These are phyloP conservation scores for Fusarium sp. DNA, from an alignment of 2,329 filamentous ascomycete species.

Conservation along the genomic window DNA sequence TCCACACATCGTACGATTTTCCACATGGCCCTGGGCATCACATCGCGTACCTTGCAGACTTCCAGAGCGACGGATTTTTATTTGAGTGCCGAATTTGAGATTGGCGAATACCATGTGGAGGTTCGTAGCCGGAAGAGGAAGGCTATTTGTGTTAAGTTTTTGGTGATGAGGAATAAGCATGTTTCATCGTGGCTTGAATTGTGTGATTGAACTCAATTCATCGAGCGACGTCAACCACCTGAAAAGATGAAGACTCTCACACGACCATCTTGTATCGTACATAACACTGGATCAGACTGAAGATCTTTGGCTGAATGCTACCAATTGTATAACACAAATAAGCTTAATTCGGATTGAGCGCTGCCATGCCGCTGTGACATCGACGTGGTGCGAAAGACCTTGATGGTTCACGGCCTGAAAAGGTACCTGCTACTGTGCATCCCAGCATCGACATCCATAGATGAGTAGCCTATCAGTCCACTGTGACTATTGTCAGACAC, in stretches of 20 bases:
- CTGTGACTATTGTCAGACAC: fast-evolving
- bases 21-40: slow-evolving; percentile 19
- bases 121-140: slow-evolving; percentile 2
- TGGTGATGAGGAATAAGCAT: neutral
- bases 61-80: neutral
- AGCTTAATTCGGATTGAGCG: neutral
- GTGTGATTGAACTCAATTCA: neutral
- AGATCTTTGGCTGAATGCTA: neutral
- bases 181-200: neutral
- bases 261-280: neutral
- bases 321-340: no score
- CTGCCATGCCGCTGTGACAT: neutral
- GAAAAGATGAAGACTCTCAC: neutral
- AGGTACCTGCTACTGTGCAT: neutral
- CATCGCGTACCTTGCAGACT: neutral
- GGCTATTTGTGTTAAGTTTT: neutral
- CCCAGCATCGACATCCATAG: neutral
- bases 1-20: slow-evolving; percentile 43
- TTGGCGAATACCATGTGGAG: neutral
- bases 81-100: slow-evolving; percentile 12
- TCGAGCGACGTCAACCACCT: neutral
- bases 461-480: neutral
- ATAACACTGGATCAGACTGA: neutral
- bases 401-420: neutral
- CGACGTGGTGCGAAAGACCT: neutral